Conservation (phyloP, 2,329 filamentous ascomycete genomes). For the Shiraia bambusicola region DNA sequence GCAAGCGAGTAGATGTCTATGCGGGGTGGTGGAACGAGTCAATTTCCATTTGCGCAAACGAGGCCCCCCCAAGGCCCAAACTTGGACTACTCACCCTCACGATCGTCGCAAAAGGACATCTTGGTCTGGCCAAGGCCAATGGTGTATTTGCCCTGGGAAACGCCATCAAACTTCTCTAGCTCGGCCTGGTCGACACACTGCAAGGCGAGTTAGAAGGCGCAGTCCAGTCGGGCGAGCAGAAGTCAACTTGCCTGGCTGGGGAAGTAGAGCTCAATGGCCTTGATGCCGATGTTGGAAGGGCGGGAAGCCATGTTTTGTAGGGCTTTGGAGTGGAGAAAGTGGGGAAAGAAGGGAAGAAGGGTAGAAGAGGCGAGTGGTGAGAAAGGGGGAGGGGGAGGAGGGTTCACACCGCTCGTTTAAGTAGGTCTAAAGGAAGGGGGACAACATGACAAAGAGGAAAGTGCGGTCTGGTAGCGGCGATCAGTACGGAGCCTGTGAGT, state of each 20-base stretch:
- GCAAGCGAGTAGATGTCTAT: slow-evolving; percentile 57
- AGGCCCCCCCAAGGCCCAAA: not conserved
- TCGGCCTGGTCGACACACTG: slow-evolving; percentile 57
- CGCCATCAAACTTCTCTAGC: slow-evolving; percentile 58
- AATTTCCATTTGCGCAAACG: not conserved
- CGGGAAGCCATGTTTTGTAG: slow-evolving; percentile 47
- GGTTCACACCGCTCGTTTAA: slow-evolving; percentile 43
- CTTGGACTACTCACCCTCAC: slow-evolving; percentile 48
- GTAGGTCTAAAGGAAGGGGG: slow-evolving; percentile 23
- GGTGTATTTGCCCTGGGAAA: slow-evolving; percentile 55
- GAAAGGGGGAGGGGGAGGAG: slow-evolving; percentile 24
- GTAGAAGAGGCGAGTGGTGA: slow-evolving; percentile 18
- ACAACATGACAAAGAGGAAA: slow-evolving; percentile 35
- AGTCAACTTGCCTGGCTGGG: slow-evolving; percentile 51
- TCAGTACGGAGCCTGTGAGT: slow-evolving; percentile 36
- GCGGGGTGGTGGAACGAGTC: not conserved
- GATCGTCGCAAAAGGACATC: slow-evolving; percentile 59
- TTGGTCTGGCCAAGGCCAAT: slow-evolving; percentile 58
- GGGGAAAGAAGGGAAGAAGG: slow-evolving; percentile 16
- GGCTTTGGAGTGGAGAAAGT: slow-evolving; percentile 15
- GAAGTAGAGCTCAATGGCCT: slow-evolving; percentile 58
- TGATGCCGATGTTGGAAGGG: slow-evolving; percentile 56
- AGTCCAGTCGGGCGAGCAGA: slow-evolving; percentile 10
- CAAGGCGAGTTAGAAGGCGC: slow-evolving; percentile 17
- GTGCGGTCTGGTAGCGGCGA: slow-evolving; percentile 41